Base-by-base conservation (phyloP, 768 basidiomycete species). In the Russula olivacea region DNA sequence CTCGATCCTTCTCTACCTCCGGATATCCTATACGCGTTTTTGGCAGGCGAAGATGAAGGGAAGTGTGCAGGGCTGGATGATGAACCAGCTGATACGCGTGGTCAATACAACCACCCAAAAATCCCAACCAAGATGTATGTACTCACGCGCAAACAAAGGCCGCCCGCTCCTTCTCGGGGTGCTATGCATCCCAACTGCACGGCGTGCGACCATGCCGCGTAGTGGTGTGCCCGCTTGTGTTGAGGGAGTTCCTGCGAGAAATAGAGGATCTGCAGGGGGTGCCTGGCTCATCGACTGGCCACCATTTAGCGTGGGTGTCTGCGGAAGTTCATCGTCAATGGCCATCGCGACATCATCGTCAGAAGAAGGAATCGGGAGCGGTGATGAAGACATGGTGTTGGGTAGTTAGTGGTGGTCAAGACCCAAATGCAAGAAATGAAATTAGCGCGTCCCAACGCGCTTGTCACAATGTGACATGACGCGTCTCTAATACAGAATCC, bases 241-340 rank as follows among this genome's bases (percentile, higher is more conserved):
- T 3, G 67, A 68, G 9, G 67, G 67, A 0, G 67, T 66, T 4
- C 61, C 65, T 2, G 58, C 54, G 32, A 68, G 61, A 47, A 68
- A 68, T 9, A 68, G 61, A 21, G 67, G 67, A 5, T 63, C 49
- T 1, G 45, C 56, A 8, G 40, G 53, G 3, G 65, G 67, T 1
- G 65, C 67, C 49, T 68, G 67, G 34, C 61, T 66, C 74, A 77
- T 69, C 74, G 77, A 67, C 72, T 74, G 41, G 77, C 76, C 41
- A 76, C 59, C 65, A 12, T 54, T 51, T 3, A 40, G 38, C 7
- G 59, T 58, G 4, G 58, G 63, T 30, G 66, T 65, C 48, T 65
- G 65, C 7, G 61, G 65, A 30, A 64, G 61, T n/a, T 55, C 67
- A 34, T 66, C 65, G 6, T 68, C 55, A 23, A 60, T 23, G 15